phyloP scores from a whole-genome alignment of 2,329 filamentous ascomycete genomes.

The Cadophora sp. region DNA sequence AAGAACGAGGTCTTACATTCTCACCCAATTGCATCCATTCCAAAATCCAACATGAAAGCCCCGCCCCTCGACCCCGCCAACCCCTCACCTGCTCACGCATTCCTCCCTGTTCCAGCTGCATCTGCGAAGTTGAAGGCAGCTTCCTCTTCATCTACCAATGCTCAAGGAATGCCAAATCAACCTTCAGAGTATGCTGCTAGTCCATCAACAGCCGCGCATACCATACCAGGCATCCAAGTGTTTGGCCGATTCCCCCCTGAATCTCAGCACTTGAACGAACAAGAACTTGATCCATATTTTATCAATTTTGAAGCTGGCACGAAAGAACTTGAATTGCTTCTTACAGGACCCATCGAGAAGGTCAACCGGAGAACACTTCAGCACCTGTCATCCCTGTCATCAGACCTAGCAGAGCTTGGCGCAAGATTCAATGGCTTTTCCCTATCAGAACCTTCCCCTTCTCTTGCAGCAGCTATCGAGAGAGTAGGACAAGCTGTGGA shows the following conservation, averaged over 20 bases:
- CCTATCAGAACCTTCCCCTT: conserved; percentile 87
- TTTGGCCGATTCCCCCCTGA: conserved; percentile 85
- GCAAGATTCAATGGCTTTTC: conserved; percentile 98
- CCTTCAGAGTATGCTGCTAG: conserved; percentile 56
- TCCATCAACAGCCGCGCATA: conserved; percentile 62
- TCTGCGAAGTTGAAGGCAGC: conserved; percentile 80
- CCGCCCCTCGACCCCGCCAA: conserved; percentile 97
- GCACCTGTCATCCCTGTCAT: conserved; percentile 82
- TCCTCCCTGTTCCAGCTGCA: conserved; percentile 81
- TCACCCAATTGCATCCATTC: conserved; percentile 87
- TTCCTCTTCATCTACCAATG: conserved; percentile 49
- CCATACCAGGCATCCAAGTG: conserved; percentile 64
- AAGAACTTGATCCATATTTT: conserved; percentile 95
- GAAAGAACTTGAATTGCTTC: conserved; percentile 85
- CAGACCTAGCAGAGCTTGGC: conserved; percentile 90
- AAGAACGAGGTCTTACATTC: conserved; percentile 95
- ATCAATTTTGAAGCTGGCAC: conserved; percentile 91
- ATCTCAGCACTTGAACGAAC: conserved; percentile 77
- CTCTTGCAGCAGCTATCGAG: conserved; percentile 91
- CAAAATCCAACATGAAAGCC: conserved; percentile 92
- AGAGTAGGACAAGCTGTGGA: conserved; percentile 94
- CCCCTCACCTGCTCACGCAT: conserved; percentile 84
- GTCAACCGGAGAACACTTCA: conserved; percentile 89
- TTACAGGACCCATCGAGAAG: conserved; percentile 95
- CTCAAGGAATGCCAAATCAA: conserved; percentile 60